Evolutionary conservation across 768 basidiomycete species (phyloP), one percentile per base, ranked within the genome.

Genomic region (Boletus eberwhitei): DNA sequence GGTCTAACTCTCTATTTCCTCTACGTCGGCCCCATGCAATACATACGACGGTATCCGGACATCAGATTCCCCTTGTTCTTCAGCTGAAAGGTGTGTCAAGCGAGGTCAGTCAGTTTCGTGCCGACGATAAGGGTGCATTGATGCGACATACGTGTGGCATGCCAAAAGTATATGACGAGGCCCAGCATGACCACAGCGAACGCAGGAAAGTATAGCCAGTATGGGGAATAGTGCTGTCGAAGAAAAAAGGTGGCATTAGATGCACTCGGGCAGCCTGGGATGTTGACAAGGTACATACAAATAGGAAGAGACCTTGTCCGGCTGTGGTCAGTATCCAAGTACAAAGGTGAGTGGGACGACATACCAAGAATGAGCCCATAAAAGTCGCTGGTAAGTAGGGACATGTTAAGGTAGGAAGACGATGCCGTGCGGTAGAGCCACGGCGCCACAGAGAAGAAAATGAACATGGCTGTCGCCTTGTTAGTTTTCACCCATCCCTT

Each of bases 191-290:
- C 83, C 37, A 91, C 75, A 0, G 69, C 78, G 63, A 88, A 94
- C 2, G 91, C 81, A 53, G 86, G 74, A 73, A 94, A 94, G 76
- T 94, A 93, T 8, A 94, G 75, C 90, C 91, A 94, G 73, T 83
- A 93, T 14, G 92, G 91, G 40, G 73, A 70, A 72, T 87, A 93
- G 61, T 90, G 87, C 90, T 93, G 59, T 51, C 52, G 29, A 43
- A 32, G 42, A 22, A 44, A n/a, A 14, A 29, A 9, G 31, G 46
- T 8, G 19, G 29, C 3, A 29, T 62, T 21, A 60, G 52, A 34
- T 11, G 2, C 4, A 22, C 9, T 13, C 26, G 45, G 6, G 16
- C 14, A 9, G 17, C 37, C 5, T 11, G 11, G 24, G 11, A 11
- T 24, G 9, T 9, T 2, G 22, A 16, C 17, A 9, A 2, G n/a